Evolutionary conservation across 2,329 filamentous ascomycete genomes (phyloP), one percentile per base, ranked within the genome.

Genomic region (Alternaria rosae): DNA sequence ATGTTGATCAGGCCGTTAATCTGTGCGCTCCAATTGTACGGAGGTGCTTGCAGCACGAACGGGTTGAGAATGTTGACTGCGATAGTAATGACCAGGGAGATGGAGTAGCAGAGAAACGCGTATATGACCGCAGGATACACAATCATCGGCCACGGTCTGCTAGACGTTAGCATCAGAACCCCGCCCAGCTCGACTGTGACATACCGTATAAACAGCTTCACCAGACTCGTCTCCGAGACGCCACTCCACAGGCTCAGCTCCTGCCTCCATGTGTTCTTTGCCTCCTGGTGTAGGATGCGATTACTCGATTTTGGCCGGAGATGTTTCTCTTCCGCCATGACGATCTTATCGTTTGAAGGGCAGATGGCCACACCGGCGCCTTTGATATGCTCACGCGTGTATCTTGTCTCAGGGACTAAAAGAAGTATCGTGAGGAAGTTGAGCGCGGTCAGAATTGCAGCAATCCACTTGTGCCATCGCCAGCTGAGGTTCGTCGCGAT

Each of bases 1-100:
- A 81, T 80, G 48, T 81, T 80, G 67, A 81, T 79, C 21, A 81
- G 66, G 13, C 78, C 79, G 47, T 79, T 79, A 50, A 80, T 72
- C 26, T 73, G 65, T 6, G 79, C 72, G 4, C 64, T 67, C 71
- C 75, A 80, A 42, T 69, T 76, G 64, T 80, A 81, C 2, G 79
- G 79, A 5, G 78, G 77, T 1, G 78, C 78, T 67, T 80, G 76
- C 15, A 81, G 68, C n/a, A 81, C 70, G 61, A 81, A 81, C 2
- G 74, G 68, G 47, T 76, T 78, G 20, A 80, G 69, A 20, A 80
- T 78, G 65, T 80, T 81, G 65, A 81, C 77, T 8, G 77, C 76
- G 10, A 80, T 76, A 5, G 79, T 76, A 65, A 78, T 77, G 9
- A 79, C 78, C 4, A 81, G 65, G 5, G 72, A 73, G 26, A 80